Evolutionary conservation across 768 basidiomycete genomes (phyloP).

Genomic region (Wakefieldia striispora): DNA sequence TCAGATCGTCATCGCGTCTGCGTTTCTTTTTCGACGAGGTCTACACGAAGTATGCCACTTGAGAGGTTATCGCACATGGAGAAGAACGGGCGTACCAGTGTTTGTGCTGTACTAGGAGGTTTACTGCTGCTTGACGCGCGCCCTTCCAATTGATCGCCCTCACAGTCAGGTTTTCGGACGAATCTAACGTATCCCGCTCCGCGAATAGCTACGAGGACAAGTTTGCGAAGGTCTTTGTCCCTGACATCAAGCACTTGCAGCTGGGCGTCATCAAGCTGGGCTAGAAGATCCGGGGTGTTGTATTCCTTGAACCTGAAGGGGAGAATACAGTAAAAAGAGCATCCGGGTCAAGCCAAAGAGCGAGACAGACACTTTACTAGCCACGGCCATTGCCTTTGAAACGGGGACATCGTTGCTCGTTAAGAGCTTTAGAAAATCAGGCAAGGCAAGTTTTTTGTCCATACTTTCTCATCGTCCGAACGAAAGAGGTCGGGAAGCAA

Average conservation of each 20-base stretch:
- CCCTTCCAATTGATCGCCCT: background rate
- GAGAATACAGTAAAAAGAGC: conserved; percentile 4
- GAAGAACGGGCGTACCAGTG: conserved; percentile 26
- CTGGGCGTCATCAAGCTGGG: conserved; percentile 56
- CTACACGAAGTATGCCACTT: conserved; percentile 22
- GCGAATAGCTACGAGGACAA: conserved; percentile 55
- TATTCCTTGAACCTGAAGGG: conserved; percentile 63
- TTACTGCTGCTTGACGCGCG: conserved; percentile 8
- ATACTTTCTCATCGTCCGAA: conserved; percentile 3
- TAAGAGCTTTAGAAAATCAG: conserved; percentile 65
- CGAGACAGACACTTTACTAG: conserved; percentile 61
- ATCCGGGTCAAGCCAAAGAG: background rate
- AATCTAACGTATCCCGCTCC: conserved; percentile 56
- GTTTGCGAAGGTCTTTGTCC: conserved; percentile 63
- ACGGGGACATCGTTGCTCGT: conserved; percentile 56
- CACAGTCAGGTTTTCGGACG: conserved; percentile 18
- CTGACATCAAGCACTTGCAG: conserved; percentile 57
- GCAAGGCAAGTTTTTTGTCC: conserved; percentile 53
- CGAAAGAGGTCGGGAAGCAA: background rate
- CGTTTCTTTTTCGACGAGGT: conserved; percentile 55
- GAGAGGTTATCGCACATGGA: background rate
- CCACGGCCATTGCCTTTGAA: conserved; percentile 64
- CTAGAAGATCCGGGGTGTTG: conserved; percentile 58
- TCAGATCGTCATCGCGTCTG: conserved; percentile 40
- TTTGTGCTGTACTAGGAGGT: conserved; percentile 24